These are phyloP conservation scores for Pelargonium myrrhifolium DNA, from an alignment of 441 rosid species.

Conservation along the genomic window DNA sequence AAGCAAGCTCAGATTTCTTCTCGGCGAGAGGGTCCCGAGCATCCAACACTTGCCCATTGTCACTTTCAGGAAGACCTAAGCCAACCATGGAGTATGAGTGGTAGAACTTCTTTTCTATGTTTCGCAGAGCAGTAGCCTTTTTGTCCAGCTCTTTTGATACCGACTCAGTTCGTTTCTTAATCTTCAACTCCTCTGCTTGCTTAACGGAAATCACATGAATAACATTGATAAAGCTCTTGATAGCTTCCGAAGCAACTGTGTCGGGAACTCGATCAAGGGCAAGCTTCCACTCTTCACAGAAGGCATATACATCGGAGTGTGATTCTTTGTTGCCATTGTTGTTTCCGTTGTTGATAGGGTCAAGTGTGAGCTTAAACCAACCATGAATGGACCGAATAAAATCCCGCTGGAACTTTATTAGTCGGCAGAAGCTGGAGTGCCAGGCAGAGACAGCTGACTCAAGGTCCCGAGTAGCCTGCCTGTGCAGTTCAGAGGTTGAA, in stretches of 20 bases:
- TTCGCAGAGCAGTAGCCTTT: slow-evolving; percentile 77
- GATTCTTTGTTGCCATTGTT: slow-evolving; percentile 26
- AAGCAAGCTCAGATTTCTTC: slow-evolving; percentile 74
- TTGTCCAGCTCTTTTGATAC: slow-evolving; percentile 83
- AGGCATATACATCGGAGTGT: slow-evolving; percentile 42
- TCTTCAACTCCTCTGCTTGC: slow-evolving; percentile 74
- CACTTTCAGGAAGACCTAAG: slow-evolving; percentile 60
- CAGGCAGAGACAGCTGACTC: slow-evolving; percentile 76
- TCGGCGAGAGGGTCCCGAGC: slow-evolving; percentile 80
- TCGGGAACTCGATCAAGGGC: slow-evolving; percentile 91
- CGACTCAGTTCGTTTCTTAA: slow-evolving; percentile 58
- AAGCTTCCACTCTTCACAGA: slow-evolving; percentile 93
- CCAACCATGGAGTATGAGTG: slow-evolving; percentile 87
- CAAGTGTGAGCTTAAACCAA: slow-evolving; percentile 84
- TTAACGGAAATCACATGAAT: slow-evolving; percentile 65
- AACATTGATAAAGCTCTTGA: slow-evolving; percentile 79
- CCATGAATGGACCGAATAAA: slow-evolving; percentile 62
- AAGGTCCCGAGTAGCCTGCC: slow-evolving; percentile 86
- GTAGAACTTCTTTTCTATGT: slow-evolving; percentile 81
- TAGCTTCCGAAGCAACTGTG: slow-evolving; percentile 91
- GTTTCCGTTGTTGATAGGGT: slow-evolving; percentile 57
- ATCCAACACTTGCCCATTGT: slow-evolving; percentile 56
- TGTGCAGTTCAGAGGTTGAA: slow-evolving; percentile 78
- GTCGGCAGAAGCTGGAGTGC: slow-evolving; percentile 76
- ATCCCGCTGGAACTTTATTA: slow-evolving; percentile 77